phyloP scores from a whole-genome alignment of 2,329 filamentous ascomycete genomes.

The Huntiella bhutanensis region DNA sequence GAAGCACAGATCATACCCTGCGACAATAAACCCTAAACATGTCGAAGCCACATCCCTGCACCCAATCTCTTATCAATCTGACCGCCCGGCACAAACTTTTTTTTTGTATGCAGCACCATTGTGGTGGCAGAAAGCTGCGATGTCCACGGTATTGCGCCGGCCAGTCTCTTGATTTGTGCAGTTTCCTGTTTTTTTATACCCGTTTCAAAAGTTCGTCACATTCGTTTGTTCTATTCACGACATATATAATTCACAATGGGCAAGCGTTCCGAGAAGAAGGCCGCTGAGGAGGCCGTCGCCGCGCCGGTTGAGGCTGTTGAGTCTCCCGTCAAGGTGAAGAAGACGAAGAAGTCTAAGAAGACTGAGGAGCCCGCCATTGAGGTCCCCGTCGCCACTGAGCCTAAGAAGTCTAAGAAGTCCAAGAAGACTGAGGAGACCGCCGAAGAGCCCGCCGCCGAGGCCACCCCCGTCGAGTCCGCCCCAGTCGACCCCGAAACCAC shows the following conservation, averaged over 20 bases:
- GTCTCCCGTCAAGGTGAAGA: background rate
- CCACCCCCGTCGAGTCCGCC: background rate
- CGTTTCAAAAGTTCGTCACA: background rate
- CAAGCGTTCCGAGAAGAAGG: conserved; percentile 7
- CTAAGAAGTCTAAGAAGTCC: conserved; percentile 3
- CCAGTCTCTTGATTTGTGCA: background rate
- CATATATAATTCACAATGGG: conserved; percentile 3
- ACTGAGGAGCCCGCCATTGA: conserved; percentile 1
- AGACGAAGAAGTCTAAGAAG: conserved; percentile 5
- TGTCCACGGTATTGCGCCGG: background rate
- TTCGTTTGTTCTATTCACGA: background rate
- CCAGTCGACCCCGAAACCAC: background rate
- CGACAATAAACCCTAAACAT: too few species aligned
- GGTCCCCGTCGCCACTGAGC: background rate
- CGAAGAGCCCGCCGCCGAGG: background rate
- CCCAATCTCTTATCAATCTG: conserved; percentile 4
- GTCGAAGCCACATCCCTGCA: background rate
- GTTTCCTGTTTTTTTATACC: background rate
- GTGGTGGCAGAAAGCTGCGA: too few species aligned
- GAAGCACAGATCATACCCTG: too few species aligned
- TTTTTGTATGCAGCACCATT: background rate
- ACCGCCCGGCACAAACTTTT: conserved; percentile 4
- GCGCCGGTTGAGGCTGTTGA: background rate
- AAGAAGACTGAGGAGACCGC: conserved; percentile 3
- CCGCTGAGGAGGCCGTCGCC: conserved; percentile 3